Conservation (phyloP, 495 filamentous ascomycete genomes). For the Cercophora newfieldiana region DNA sequence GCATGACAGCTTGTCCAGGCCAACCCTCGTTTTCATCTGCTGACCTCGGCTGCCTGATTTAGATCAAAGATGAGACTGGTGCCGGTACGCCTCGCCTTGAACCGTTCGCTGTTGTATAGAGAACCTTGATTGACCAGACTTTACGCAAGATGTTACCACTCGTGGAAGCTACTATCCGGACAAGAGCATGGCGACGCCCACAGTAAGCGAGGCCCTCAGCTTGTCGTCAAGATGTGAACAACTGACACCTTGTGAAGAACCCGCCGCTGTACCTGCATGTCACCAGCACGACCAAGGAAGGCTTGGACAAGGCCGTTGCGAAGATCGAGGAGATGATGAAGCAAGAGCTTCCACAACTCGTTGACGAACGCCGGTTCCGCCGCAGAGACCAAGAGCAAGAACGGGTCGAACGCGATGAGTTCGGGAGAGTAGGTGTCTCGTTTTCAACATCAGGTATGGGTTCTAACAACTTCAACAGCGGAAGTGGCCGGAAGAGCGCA, state of each 20-base stretch:
- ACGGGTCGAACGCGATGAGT: conserved; percentile 90
- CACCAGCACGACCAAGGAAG: conserved; percentile 88
- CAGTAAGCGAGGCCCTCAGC: conserved; percentile 52
- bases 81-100: conserved; percentile 82
- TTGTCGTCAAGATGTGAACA: neutral
- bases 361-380: conserved; percentile 93
- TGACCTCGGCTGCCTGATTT: conserved; percentile 92
- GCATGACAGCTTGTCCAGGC: conserved; percentile 68
- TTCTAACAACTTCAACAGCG: conserved; percentile 58
- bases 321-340: conserved; percentile 95
- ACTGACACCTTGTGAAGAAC: conserved; percentile 59
- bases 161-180: conserved; percentile 95
- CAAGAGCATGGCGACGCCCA: conserved; percentile 92
- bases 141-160: conserved; percentile 94
- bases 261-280: conserved; percentile 94
- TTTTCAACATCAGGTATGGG: conserved; percentile 24
- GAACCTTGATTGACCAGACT: conserved; percentile 53
- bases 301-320: conserved; percentile 79
- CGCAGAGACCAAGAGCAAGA: conserved; percentile 84
- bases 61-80: conserved; percentile 99
- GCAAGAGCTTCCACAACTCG: conserved; percentile 90
- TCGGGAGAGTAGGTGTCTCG: conserved; percentile 70
- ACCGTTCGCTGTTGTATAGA: conserved; percentile 48
- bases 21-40: conserved; percentile 90
- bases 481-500: conserved; percentile 98